Evolutionary conservation across 305 asterid species (phyloP).

Genomic region (Withania somnifera): DNA sequence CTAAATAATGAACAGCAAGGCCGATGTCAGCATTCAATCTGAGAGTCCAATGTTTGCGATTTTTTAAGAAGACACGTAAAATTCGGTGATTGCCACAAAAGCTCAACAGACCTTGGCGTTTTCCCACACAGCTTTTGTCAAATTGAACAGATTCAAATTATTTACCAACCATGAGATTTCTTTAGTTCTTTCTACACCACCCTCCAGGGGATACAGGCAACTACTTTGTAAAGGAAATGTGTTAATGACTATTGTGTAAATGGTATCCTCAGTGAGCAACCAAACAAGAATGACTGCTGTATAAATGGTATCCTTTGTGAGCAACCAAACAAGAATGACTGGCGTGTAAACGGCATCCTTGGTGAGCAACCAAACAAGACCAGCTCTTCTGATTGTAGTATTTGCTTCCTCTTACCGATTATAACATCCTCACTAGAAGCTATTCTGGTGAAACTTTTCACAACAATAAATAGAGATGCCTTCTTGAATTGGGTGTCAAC

Average conservation of each 20-base stretch:
- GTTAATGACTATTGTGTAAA: not conserved
- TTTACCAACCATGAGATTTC: not conserved
- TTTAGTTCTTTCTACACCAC: not conserved
- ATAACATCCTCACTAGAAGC: not conserved
- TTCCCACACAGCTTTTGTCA: not conserved
- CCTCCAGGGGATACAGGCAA: not conserved
- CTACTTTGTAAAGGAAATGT: not conserved
- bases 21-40: not conserved
- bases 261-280: not conserved
- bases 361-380: not conserved
- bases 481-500: not conserved
- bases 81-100: not conserved
- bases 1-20: no score
- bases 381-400: not conserved
- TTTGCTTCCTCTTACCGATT: not conserved
- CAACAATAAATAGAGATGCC: not conserved
- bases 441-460: not conserved
- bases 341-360: not conserved
- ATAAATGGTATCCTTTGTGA: not conserved
- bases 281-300: no score
- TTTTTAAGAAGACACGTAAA: not conserved
- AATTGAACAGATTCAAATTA: not conserved
- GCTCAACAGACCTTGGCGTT: not conserved
- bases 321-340: not conserved
- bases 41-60: not conserved